Percentiles rank a stretch among this genome's conserved stretches.
phyloP scores from a whole-genome alignment of 768 basidiomycete species.

The Porpolomopsis calyptriformis region DNA sequence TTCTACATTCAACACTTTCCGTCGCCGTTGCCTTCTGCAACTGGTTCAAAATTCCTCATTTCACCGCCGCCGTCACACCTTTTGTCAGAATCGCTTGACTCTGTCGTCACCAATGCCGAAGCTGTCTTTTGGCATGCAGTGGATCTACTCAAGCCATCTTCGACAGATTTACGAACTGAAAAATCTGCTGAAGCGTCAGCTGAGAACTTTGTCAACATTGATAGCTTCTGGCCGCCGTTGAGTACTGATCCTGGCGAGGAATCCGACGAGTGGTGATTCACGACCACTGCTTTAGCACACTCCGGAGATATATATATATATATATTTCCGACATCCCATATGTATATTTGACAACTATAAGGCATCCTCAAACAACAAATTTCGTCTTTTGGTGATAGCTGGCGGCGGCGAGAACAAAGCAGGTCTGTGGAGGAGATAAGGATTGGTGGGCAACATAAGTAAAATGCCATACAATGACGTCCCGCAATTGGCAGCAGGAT shows the following conservation, averaged over 20 bases:
- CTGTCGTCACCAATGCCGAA: conserved; percentile 47
- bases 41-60: conserved; percentile 18
- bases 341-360: conserved; percentile 20
- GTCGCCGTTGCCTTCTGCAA: conserved; percentile 15
- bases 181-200: not conserved
- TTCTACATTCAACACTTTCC: conserved; percentile 43
- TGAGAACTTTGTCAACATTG: conserved; percentile 4
- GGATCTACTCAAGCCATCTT: conserved; percentile 14
- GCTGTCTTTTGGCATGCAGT: conserved; percentile 41
- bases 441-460: not conserved
- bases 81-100: conserved; percentile 46
- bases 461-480: conserved; percentile 69
- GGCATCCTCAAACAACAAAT: conserved; percentile 39
- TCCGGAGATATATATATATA: not conserved
- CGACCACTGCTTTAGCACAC: not conserved
- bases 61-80: conserved; percentile 23
- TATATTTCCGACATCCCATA: not conserved
- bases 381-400: conserved; percentile 36
- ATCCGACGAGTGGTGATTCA: not conserved
- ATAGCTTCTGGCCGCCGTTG: conserved; percentile 29
- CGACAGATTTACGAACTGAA: not conserved
- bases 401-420: conserved; percentile 38
- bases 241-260: conserved; percentile 23
- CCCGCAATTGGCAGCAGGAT: conserved; percentile 86
- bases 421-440: conserved; percentile 27